Base-by-base conservation (phyloP, 2,329 filamentous ascomycete species). In the Xylaria sp. region DNA sequence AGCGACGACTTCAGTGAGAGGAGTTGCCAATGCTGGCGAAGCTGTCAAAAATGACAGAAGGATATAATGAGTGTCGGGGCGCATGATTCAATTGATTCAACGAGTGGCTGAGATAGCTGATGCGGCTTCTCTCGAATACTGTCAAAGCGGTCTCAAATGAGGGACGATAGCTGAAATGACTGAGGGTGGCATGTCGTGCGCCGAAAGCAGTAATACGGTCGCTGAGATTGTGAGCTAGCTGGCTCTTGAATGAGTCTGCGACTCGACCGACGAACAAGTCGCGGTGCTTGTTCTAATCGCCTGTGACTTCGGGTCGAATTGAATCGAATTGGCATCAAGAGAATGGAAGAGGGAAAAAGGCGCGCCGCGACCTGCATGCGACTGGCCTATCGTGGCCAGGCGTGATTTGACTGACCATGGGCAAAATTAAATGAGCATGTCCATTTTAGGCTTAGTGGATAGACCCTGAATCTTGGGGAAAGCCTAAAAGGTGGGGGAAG, bases 41-140 rank as follows among this genome's bases (percentile, higher is more conserved):
- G 59, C 41, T 41, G 68, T 63, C 62, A 68, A 28, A 20, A 67
- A n/a, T 49, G 69, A 64, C 66, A 66, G 41, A n/a, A 48, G 43
- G 15, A 43, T 18, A 46, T 55, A 69, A 65, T 36, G 67, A 67
- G 61, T 31, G 67, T 31, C 18, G 28, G 39, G 23, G 64, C 64
- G 63, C 69, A 71, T 71, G 57, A 6, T 60, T 57, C 46, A 39
- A 28, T 64, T 36, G 41, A n/a, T 62, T 59, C 12, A 71, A 69
- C 9, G 69, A 71, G 64, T 62, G 69, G 62, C 62, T 65, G 69
- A 69, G 63, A 66, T 62, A 66, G 59, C 62, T 62, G 69, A 66
- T 60, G 66, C 41, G 28, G 57, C 18, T 56, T 48, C 56, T 64
- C 62, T 64, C 62, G 28, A 64, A 62, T 58, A 36, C 36, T 55